Evolutionary conservation across 2,329 filamentous ascomycete species (phyloP), one percentile per base, ranked within the genome.

Genomic region (Fusarium stilboides): DNA sequence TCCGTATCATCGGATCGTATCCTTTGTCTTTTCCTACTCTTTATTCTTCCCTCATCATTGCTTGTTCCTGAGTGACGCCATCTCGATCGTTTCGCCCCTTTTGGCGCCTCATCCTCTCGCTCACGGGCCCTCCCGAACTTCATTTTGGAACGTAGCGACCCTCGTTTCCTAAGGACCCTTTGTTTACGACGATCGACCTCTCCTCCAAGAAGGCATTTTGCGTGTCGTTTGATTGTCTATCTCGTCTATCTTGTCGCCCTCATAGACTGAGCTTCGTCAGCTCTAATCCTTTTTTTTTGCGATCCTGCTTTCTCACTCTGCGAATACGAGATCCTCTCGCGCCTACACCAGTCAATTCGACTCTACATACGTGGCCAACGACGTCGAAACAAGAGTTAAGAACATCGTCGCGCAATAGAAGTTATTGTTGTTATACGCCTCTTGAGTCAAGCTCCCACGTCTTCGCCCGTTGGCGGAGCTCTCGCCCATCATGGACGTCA

Each of bases 381-480:
- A 45, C 31, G 8, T 47, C 15, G 42, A 43, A 17, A 6, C 17
- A 40, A 49, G 47, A 45, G 44, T 10, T 47, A 5, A 14, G 37
- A 22, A 33, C 3, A n/a, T 53, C 15, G 17, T 42, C 24, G 17
- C 33, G 22, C 40, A n/a, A 55, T 36, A 54, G 28, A 49, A 43
- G 33, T 43, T 24, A 24, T 19, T 22, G 45, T 19, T 39, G 24
- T 34, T 45, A 7, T 17, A 40, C 40, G 24, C 42, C 39, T 24
- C 22, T 54, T 54, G 62, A 62, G 46, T 49, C 52, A 62, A 68
- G 20, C 66, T 47, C 14, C 61, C 56, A 65, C 56, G 54, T 54
- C 65, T 67, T 74, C 70, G 74, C 70, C 67, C 34, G 55, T 54
- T 60, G 74, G 74, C 74, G 74, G 50, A 72, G 67, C 62, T 59